Conservation (phyloP, 495 filamentous ascomycete genomes). For the Tuber magnatum region DNA sequence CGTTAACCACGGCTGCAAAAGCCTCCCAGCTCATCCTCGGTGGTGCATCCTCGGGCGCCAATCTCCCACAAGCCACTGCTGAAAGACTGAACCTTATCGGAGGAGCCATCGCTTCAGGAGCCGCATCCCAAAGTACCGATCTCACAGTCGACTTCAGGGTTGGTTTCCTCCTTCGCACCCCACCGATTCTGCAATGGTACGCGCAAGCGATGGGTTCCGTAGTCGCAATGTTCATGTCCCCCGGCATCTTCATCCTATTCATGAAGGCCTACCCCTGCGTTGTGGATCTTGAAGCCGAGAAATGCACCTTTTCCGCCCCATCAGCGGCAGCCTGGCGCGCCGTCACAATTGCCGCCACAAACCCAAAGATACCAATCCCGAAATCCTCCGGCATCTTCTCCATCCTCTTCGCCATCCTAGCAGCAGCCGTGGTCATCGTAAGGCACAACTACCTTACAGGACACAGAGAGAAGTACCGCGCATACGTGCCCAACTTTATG, state of each 20-base stretch:
- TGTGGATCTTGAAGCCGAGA: conserved; percentile 43
- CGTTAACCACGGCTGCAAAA: conserved; percentile 58
- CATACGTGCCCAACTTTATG: conserved; percentile 62
- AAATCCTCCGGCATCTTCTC: conserved; percentile 45
- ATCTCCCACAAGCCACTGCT: conserved; percentile 46
- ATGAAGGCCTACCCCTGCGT: conserved; percentile 61
- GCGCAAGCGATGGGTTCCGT: conserved; percentile 57
- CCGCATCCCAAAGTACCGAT: conserved; percentile 52
- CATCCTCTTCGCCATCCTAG: conserved; percentile 43
- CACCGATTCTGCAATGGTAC: conserved; percentile 57
- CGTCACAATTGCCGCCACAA: conserved; percentile 58
- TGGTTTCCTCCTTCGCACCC: conserved; percentile 57
- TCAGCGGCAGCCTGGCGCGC: conserved; percentile 62
- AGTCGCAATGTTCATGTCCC: conserved; percentile 56
- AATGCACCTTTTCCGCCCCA: conserved; percentile 53
- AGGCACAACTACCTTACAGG: conserved; percentile 55
- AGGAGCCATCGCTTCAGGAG: conserved; percentile 54
- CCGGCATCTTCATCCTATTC: conserved; percentile 57
- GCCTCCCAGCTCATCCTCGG: conserved; percentile 63
- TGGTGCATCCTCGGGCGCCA: conserved; percentile 51
- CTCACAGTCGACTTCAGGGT: conserved; percentile 57
- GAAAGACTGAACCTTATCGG: conserved; percentile 60
- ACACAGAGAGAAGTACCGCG: conserved; percentile 50
- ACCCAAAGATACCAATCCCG: conserved; percentile 54
- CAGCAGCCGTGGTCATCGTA: conserved; percentile 47